phyloP scores from a whole-genome alignment of 2,329 filamentous ascomycete species.

The Diaporthe capsici region DNA sequence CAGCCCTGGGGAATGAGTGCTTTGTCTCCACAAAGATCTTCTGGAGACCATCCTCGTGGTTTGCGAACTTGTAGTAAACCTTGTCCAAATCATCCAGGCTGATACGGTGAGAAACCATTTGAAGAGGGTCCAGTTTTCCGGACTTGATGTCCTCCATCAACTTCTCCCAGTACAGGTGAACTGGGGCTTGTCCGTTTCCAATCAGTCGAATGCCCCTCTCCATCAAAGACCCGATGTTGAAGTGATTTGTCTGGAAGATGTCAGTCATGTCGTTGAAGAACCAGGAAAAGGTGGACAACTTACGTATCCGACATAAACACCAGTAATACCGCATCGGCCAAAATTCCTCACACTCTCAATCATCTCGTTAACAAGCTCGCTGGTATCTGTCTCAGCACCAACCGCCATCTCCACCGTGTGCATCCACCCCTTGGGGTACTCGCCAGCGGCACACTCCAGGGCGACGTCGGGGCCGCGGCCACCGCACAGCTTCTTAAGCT shows the following conservation, averaged over 20 bases:
- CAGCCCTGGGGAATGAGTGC: constrained; percentile 64
- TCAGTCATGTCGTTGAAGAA: background rate
- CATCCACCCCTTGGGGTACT: constrained; percentile 73
- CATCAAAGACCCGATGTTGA: constrained; percentile 89
- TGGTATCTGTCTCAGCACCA: constrained; percentile 87
- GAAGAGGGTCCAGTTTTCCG: constrained; percentile 79
- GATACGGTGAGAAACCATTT: constrained; percentile 87
- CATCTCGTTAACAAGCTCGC: constrained; percentile 86
- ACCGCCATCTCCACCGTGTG: constrained; percentile 70
- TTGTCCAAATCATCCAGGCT: constrained; percentile 79
- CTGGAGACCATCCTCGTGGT: constrained; percentile 78
- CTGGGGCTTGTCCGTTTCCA: constrained; percentile 76
- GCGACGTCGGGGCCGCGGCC: constrained; percentile 81
- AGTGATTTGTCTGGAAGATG: constrained; percentile 76
- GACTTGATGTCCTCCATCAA: constrained; percentile 77
- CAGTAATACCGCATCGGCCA: constrained; percentile 83
- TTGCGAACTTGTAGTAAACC: constrained; percentile 75
- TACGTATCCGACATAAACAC: constrained; percentile 74
- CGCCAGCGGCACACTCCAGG: constrained; percentile 76
- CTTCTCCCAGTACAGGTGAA: constrained; percentile 87
- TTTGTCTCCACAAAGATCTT: constrained; percentile 80
- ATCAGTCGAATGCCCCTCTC: constrained; percentile 87
- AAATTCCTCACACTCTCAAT: constrained; percentile 80
- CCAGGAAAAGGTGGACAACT: constrained; percentile 45
- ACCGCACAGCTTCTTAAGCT: constrained; percentile 80